phyloP scores from a whole-genome alignment of 345 rosid genomes.

The Cardiospermum halicacabum region DNA sequence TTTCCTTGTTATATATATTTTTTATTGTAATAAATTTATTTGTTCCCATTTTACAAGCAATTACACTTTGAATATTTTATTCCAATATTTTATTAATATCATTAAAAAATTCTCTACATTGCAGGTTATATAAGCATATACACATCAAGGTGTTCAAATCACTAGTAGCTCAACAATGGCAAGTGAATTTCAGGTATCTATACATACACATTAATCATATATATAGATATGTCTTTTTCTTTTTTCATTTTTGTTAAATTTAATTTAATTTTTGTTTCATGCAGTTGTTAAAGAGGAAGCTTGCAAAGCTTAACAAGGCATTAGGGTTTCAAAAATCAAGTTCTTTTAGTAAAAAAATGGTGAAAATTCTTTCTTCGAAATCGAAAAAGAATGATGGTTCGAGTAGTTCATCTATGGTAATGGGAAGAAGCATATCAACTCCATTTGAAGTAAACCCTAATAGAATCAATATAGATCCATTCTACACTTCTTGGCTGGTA shows the following conservation, averaged over 20 bases:
- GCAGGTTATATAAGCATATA: neutral
- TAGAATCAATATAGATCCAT: constrained; percentile 6
- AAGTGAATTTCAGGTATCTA: constrained; percentile 15
- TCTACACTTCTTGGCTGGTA: constrained; percentile 42
- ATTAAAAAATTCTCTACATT: neutral
- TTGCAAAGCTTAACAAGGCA: constrained; percentile 20
- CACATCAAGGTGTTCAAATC: too few species aligned
- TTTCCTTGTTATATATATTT: too few species aligned
- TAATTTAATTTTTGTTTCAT: neutral
- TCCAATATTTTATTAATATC: neutral
- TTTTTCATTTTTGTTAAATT: neutral
- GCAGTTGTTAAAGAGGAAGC: constrained; percentile 15
- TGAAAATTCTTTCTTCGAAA: constrained; percentile 7
- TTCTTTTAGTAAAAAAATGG: constrained; percentile 21
- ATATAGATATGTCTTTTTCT: neutral
- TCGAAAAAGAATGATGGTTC: neutral
- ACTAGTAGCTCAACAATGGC: neutral
- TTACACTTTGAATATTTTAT: neutral
- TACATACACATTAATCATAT: neutral
- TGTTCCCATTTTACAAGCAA: neutral
- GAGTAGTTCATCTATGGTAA: neutral
- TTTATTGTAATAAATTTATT: neutral
- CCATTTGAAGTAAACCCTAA: neutral
- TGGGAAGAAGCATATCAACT: constrained; percentile 4
- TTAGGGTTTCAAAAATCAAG: constrained; percentile 29